These are phyloP conservation scores for Xerocomellus chrysenteron DNA, from an alignment of 768 basidiomycete species.

Conservation along the genomic window DNA sequence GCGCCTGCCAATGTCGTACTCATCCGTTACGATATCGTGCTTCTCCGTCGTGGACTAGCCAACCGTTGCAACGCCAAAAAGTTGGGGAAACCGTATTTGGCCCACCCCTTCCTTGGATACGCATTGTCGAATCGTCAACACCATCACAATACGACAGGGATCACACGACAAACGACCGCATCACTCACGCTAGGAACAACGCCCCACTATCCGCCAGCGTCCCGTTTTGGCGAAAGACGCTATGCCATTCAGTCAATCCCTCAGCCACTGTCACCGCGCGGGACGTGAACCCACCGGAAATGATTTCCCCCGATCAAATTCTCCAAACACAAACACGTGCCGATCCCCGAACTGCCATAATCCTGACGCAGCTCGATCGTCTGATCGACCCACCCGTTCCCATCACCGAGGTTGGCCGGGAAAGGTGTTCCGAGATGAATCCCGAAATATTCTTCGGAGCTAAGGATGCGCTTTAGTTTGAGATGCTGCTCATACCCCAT, in stretches of 20 bases:
- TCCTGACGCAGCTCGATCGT: conserved; percentile 46
- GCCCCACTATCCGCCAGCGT: conserved; percentile 45
- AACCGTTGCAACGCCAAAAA: background rate
- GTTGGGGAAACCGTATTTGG: background rate
- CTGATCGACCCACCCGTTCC: conserved; percentile 44
- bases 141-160: background rate
- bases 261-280: background rate
- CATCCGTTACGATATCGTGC: conserved; percentile 46
- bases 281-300: conserved; percentile 35
- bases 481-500: background rate
- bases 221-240: conserved; percentile 61
- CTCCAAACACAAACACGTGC: conserved; percentile 52
- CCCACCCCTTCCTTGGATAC: conserved; percentile 48
- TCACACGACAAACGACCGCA: background rate
- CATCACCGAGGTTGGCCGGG: conserved; percentile 48
- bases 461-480: conserved; percentile 17
- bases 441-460: conserved; percentile 39
- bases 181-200: conserved; percentile 57
- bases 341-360: conserved; percentile 34
- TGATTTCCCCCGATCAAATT: conserved; percentile 48
- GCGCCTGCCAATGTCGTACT: conserved; percentile 50
- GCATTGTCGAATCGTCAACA: conserved; percentile 23
- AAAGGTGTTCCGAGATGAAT: conserved; percentile 38
- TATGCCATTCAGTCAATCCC: background rate
- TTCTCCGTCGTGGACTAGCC: conserved; percentile 29